Conservation (phyloP, 2,329 filamentous ascomycete genomes). For the Fusarium buxicola region DNA sequence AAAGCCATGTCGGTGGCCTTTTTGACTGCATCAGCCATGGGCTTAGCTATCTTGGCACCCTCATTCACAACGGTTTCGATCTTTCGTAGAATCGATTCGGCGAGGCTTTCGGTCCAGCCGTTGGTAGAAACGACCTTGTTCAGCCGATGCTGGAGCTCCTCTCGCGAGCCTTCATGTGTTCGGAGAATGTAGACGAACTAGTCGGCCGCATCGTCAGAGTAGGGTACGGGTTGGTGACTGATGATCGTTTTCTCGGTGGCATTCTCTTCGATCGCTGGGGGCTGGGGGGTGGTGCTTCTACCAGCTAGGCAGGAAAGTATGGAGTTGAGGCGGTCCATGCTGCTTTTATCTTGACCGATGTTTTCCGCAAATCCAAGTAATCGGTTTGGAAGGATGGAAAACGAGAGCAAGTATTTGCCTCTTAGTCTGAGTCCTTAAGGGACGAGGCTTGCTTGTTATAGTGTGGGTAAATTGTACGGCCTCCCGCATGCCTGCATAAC, state of each 20-base stretch:
- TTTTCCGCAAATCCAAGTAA: too few species aligned
- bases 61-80: conserved; percentile 30
- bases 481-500: too few species aligned
- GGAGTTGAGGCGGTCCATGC: conserved; percentile 4
- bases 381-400: too few species aligned
- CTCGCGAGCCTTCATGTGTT: not conserved
- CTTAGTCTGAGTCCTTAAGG: too few species aligned
- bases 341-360: too few species aligned
- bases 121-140: conserved; percentile 20
- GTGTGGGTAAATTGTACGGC: too few species aligned
- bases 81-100: conserved; percentile 27
- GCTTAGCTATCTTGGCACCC: conserved; percentile 13
- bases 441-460: too few species aligned
- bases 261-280: not conserved
- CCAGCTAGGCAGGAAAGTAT: conserved; percentile 4
- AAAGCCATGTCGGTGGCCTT: conserved; percentile 15
- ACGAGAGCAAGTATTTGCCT: too few species aligned
- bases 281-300: not conserved
- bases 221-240: not conserved
- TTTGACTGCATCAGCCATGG: conserved; percentile 25
- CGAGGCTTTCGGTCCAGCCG: conserved; percentile 36
- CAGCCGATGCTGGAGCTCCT: conserved; percentile 15
- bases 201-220: conserved; percentile 22
- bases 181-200: conserved; percentile 28
- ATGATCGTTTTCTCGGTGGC: not conserved